Evolutionary conservation across 345 rosid genomes (phyloP).

Genomic region (Bretschneidera sinensis): DNA sequence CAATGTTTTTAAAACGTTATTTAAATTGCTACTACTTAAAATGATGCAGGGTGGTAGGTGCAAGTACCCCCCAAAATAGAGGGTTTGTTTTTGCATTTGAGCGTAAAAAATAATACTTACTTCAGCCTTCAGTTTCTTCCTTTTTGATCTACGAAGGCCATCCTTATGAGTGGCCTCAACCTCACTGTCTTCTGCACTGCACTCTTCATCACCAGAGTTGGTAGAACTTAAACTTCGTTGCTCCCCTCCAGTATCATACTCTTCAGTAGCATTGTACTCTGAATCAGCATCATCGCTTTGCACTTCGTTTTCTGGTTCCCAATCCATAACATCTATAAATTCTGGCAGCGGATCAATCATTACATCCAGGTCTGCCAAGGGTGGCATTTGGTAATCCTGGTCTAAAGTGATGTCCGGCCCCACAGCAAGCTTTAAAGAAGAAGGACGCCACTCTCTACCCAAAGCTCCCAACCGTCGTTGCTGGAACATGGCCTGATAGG

Average conservation of each 20-base stretch:
- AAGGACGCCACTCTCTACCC: conserved; percentile 88
- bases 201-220: conserved; percentile 53
- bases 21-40: no score
- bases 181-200: conserved; percentile 59
- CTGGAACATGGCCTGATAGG: conserved; percentile 96
- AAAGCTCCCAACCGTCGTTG: conserved; percentile 84
- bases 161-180: conserved; percentile 54
- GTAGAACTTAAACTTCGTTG: conserved; percentile 62
- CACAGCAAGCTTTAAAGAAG: conserved; percentile 62
- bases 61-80: no score
- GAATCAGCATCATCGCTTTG: conserved; percentile 91
- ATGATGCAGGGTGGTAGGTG: no score
- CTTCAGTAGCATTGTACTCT: conserved; percentile 87
- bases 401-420: conserved; percentile 91
- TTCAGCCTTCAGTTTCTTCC: conserved; percentile 65
- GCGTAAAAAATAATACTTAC: conserved; percentile 40
- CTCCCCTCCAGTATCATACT: conserved; percentile 64
- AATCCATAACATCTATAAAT: conserved; percentile 75
- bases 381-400: conserved; percentile 75
- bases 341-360: conserved; percentile 74
- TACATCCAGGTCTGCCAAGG: conserved; percentile 83
- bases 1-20: no score
- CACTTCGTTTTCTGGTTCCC: conserved; percentile 85
- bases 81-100: no score
- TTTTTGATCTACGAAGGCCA: conserved; percentile 59